A percentile compares a stretch with the other conserved stretches of the same genome.
phyloP scores from a whole-genome alignment of 2,329 filamentous ascomycete genomes.

The Calycina herbarum region DNA sequence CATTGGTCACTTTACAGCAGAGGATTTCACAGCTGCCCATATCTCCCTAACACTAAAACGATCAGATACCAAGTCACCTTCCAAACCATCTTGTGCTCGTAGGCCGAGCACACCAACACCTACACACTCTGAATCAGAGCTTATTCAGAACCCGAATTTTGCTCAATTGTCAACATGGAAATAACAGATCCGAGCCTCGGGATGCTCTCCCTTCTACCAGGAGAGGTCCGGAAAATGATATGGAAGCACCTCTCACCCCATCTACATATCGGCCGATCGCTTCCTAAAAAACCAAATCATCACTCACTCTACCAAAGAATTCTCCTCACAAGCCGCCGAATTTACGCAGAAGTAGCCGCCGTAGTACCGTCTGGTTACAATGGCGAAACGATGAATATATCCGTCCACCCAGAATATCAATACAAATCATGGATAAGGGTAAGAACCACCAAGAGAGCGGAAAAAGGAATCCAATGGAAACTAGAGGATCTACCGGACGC shows the following conservation, averaged over 20 bases:
- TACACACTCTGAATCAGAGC: not conserved
- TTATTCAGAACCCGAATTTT: not conserved
- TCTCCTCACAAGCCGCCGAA: not conserved
- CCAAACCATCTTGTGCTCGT: not conserved
- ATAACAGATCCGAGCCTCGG: constrained; percentile 19
- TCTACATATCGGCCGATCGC: constrained; percentile 18
- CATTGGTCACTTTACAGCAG: too few species aligned
- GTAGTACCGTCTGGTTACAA: not conserved
- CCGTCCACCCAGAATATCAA: not conserved
- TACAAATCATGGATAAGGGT: not conserved
- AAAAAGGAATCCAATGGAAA: constrained; percentile 17
- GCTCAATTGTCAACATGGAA: constrained; percentile 20
- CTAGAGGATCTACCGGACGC: constrained; percentile 20
- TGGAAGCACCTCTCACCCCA: constrained; percentile 20
- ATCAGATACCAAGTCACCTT: not conserved
- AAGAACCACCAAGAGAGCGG: constrained; percentile 2
- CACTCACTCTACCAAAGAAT: not conserved
- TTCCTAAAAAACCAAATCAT: constrained; percentile 6
- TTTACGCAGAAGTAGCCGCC: not conserved
- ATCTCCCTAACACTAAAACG: not conserved
- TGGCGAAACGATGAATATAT: not conserved
- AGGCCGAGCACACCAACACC: not conserved
- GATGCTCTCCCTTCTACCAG: constrained; percentile 19
- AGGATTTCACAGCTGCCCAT: too few species aligned
- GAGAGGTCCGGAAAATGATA: constrained; percentile 20